Conservation (phyloP, 495 filamentous ascomycete genomes). For the Penicillium fimorum region DNA sequence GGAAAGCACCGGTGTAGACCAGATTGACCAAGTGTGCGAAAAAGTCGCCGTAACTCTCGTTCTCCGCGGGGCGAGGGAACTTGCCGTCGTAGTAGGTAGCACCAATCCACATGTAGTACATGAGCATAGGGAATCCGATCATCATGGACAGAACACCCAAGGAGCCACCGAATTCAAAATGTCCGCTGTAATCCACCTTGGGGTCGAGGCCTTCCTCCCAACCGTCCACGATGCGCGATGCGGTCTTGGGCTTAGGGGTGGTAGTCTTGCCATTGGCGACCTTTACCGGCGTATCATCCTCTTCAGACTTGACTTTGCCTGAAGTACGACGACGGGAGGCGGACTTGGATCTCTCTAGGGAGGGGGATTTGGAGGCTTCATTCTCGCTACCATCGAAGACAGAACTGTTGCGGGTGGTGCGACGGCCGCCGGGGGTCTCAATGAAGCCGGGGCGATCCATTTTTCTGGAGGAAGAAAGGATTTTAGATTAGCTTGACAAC, state of each 20-base stretch:
- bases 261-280: constrained; percentile 41
- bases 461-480: constrained; percentile 42
- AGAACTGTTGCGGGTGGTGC: constrained; percentile 45
- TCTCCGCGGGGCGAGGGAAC: constrained; percentile 64
- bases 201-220: constrained; percentile 69
- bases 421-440: constrained; percentile 53
- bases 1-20: constrained; percentile 79
- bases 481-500: constrained; percentile 12
- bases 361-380: constrained; percentile 33
- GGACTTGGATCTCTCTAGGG: constrained; percentile 29
- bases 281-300: constrained; percentile 30
- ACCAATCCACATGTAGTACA: constrained; percentile 99
- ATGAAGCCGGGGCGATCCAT: constrained; percentile 56
- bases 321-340: constrained; percentile 36
- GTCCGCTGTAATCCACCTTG: constrained; percentile 74
- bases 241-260: constrained; percentile 19
- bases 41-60: constrained; percentile 67
- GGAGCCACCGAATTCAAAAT: constrained; percentile 88
- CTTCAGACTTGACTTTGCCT: constrained; percentile 33
- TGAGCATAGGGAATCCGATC: constrained; percentile 85
- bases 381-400: constrained; percentile 32
- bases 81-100: constrained; percentile 86
- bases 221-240: constrained; percentile 58
- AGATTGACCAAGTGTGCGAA: constrained; percentile 62
- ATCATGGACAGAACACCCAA: constrained; percentile 77